Conservation (phyloP, 371 early-diverging fungal species). For the Apophysomyces sp. region DNA sequence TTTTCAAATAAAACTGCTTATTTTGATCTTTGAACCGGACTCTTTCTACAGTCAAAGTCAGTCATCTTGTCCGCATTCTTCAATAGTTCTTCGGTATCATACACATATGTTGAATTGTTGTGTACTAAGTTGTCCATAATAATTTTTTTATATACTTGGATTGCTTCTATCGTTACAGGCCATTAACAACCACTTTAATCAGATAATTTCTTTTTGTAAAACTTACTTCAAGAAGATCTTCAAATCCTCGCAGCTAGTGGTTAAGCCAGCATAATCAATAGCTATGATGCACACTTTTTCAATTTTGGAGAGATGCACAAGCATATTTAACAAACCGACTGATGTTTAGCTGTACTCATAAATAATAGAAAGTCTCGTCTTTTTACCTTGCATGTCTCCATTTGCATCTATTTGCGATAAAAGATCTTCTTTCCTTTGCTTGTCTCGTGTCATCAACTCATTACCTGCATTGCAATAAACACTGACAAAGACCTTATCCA, state of each 20-base stretch:
- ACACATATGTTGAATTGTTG: no score
- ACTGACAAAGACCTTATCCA: conserved; percentile 6
- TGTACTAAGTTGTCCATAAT: not conserved
- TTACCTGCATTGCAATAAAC: conserved; percentile 8
- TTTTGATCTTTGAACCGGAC: no score
- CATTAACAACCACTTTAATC: not conserved
- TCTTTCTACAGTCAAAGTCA: no score
- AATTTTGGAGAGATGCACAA: not conserved
- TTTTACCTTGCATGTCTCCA: conserved; percentile 4
- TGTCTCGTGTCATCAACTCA: conserved; percentile 1
- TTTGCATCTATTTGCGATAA: conserved; percentile 6
- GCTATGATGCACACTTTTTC: not conserved
- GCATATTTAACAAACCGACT: not conserved
- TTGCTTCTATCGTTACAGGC: not conserved
- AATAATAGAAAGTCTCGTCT: not conserved
- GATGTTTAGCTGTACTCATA: not conserved
- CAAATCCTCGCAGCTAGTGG: conserved; percentile 20
- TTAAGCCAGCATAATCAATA: conserved; percentile 24
- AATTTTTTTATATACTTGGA: not conserved
- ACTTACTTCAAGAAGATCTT: conserved; percentile 16
- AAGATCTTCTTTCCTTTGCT: not conserved
- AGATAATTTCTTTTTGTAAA: not conserved
- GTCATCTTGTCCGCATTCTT: no score
- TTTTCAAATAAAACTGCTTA: no score
- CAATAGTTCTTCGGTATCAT: no score